Conservation (phyloP, 768 basidiomycete genomes). For the Leccinum arenicola region DNA sequence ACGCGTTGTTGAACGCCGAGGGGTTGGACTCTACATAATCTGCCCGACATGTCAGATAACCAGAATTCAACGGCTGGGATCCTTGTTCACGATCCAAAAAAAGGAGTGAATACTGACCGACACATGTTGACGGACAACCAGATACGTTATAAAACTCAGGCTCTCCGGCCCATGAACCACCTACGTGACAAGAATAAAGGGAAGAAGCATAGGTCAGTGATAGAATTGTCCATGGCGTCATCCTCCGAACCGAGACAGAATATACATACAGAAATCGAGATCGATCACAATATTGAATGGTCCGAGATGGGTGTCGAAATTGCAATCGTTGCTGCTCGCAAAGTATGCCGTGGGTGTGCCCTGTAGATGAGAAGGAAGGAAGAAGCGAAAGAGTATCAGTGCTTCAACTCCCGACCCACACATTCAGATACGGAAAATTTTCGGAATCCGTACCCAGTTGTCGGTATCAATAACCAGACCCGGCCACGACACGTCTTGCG, state of each 20-base stretch:
- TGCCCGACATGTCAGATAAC: background rate
- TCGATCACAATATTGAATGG: conserved; percentile 63
- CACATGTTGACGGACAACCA: conserved; percentile 29
- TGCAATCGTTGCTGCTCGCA: conserved; percentile 51
- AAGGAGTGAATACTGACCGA: conserved; percentile 15
- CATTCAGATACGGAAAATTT: background rate
- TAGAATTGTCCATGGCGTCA: background rate
- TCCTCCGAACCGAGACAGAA: background rate
- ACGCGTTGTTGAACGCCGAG: conserved; percentile 37
- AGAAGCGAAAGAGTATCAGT: background rate
- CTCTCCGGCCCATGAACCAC: conserved; percentile 30
- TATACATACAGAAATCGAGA: conserved; percentile 27
- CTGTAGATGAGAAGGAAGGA: conserved; percentile 26
- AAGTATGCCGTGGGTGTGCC: conserved; percentile 62
- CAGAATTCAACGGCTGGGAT: background rate
- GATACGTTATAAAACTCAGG: conserved; percentile 14
- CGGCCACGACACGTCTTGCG: conserved; percentile 31
- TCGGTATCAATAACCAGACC: conserved; percentile 16
- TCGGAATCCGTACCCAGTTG: conserved; percentile 23
- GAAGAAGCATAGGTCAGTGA: background rate
- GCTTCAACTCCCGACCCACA: background rate
- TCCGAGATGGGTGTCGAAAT: conserved; percentile 52
- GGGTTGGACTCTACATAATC: conserved; percentile 38
- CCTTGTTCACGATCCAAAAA: background rate
- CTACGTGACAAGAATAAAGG: conserved; percentile 5